A percentile compares a stretch with the other conserved stretches of the same genome.
phyloP scores from a whole-genome alignment of 768 basidiomycete species.

The Pulveroboletus sp. region DNA sequence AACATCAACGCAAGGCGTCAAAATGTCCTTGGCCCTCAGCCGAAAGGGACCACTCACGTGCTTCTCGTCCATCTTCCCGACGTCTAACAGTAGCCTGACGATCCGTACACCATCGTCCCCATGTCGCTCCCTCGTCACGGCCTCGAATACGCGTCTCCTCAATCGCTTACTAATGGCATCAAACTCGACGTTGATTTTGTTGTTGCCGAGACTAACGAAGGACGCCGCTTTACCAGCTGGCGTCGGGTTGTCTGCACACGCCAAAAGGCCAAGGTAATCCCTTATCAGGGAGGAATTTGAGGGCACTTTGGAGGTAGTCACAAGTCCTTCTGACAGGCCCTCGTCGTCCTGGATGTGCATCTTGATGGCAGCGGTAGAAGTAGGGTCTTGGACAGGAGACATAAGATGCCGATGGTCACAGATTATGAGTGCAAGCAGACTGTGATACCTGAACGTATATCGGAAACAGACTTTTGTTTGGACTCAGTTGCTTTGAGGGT shows the following conservation, averaged over 20 bases:
- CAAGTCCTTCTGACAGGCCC: constrained; percentile 59
- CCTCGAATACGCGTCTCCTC: constrained; percentile 67
- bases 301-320: constrained; percentile 48
- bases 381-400: constrained; percentile 44
- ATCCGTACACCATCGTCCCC: constrained; percentile 82
- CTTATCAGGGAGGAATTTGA: constrained; percentile 56
- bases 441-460: constrained; percentile 56
- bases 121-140: constrained; percentile 75
- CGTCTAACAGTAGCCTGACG: constrained; percentile 68
- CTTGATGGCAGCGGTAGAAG: constrained; percentile 60
- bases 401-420: background rate
- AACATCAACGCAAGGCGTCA: constrained; percentile 1
- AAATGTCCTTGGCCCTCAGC: background rate
- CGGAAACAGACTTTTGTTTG: constrained; percentile 55
- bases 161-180: constrained; percentile 64
- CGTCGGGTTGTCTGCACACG: constrained; percentile 80
- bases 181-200: constrained; percentile 79
- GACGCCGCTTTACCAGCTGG: constrained; percentile 61
- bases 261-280: constrained; percentile 77
- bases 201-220: constrained; percentile 65
- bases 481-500: constrained; percentile 65
- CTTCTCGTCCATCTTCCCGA: constrained; percentile 93
- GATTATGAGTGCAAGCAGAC: background rate
- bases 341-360: constrained; percentile 60
- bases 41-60: constrained; percentile 48